Conservation (phyloP, 1,284 basidiomycete genomes). For the Papiliotrema flavescens region DNA sequence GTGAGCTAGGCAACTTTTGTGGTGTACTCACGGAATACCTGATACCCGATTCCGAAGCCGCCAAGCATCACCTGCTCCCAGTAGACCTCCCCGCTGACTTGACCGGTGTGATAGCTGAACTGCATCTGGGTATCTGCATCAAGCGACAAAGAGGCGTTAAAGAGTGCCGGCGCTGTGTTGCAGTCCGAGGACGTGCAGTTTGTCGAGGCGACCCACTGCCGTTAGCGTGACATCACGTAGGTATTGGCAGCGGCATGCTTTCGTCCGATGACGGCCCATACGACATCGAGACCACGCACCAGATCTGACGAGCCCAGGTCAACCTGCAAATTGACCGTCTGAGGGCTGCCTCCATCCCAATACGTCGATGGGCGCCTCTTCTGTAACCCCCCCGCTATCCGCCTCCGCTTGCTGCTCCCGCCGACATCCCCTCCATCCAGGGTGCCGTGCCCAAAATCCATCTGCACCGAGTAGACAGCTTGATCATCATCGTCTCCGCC, state of each 20-base stretch:
- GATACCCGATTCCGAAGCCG: constrained; percentile 44
- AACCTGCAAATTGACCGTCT: constrained; percentile 41
- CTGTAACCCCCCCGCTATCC: background rate
- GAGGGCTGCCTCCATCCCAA: constrained; percentile 25
- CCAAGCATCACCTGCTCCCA: constrained; percentile 45
- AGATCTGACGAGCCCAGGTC: constrained; percentile 48
- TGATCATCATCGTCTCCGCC: constrained; percentile 29
- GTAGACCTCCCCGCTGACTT: constrained; percentile 39
- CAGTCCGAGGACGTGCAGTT: constrained; percentile 38
- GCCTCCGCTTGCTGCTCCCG: too few relatives aligned
- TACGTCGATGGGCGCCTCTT: constrained; percentile 3
- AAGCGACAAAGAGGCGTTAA: constrained; percentile 33
- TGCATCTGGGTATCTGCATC: constrained; percentile 28
- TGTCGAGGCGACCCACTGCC: constrained; percentile 43
- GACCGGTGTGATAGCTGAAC: constrained; percentile 36
- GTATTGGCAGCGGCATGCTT: too few relatives aligned
- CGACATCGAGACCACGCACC: constrained; percentile 37
- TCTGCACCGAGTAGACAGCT: constrained; percentile 36
- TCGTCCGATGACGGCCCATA: too few relatives aligned
- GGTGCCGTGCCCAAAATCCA: constrained; percentile 34
- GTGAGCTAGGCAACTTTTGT: background rate
- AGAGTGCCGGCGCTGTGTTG: constrained; percentile 24
- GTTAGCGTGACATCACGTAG: background rate
- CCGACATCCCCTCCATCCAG: background rate
- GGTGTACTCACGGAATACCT: constrained; percentile 41